These are phyloP conservation scores for Cryptococcus amylolentus DNA, from an alignment of 1,284 basidiomycete genomes.

Conservation along the genomic window DNA sequence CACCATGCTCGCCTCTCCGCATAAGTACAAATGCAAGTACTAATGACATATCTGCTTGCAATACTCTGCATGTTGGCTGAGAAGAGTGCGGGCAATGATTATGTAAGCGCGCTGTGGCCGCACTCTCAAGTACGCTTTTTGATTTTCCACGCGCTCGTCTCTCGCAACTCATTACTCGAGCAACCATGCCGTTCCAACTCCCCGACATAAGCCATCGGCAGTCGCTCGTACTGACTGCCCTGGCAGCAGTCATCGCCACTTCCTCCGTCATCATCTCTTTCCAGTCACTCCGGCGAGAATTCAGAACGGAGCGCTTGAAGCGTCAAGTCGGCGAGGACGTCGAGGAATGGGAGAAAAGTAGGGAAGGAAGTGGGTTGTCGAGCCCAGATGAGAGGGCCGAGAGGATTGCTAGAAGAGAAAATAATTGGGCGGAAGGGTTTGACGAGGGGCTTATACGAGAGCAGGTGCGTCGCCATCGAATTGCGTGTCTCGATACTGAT, in stretches of 20 bases:
- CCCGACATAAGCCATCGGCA: constrained; percentile 24
- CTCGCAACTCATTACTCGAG: too few species aligned
- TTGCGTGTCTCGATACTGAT: background rate
- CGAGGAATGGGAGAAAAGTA: constrained; percentile 39
- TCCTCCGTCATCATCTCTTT: constrained; percentile 44
- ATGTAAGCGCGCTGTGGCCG: too few species aligned
- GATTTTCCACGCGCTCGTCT: too few species aligned
- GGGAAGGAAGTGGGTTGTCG: constrained; percentile 22
- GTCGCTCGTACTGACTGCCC: constrained; percentile 41
- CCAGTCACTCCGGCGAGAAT: constrained; percentile 45
- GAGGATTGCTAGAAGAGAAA: constrained; percentile 24
- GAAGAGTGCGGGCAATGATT: too few species aligned
- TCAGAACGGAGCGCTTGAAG: constrained; percentile 44
- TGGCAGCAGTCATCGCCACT: constrained; percentile 41
- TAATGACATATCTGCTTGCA: too few species aligned
- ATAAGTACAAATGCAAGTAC: too few species aligned
- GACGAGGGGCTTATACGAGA: constrained; percentile 75
- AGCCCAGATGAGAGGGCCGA: constrained; percentile 30
- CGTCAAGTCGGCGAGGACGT: constrained; percentile 47
- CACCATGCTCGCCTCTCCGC: too few species aligned
- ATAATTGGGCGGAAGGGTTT: constrained; percentile 52
- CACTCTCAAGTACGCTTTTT: too few species aligned
- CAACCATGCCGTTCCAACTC: background rate
- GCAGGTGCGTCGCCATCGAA: constrained; percentile 37
- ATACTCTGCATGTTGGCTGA: too few species aligned